A percentile compares a stretch with the other conserved stretches of the same genome.
Evolutionary conservation across 2,329 filamentous ascomycete genomes (phyloP).

Genomic region (Zelopaecilomyces penicillatus): DNA sequence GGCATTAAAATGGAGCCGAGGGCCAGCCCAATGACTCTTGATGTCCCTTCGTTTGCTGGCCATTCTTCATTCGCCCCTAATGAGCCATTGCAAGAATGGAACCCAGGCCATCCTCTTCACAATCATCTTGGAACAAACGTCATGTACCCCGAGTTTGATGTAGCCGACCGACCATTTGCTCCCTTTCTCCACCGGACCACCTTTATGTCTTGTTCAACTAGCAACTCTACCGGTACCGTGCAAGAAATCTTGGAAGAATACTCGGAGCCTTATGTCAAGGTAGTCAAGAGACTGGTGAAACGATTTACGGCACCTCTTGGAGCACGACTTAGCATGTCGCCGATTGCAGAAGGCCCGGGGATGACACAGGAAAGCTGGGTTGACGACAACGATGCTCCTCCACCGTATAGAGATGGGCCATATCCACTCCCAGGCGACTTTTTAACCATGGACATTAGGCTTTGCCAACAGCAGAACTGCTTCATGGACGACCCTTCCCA

Average conservation of each 20-base stretch:
- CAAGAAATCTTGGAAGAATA: conserved; percentile 24
- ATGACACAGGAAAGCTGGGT: conserved; percentile 16
- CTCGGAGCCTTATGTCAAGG: conserved; percentile 24
- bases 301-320: conserved; percentile 26
- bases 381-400: conserved; percentile 20
- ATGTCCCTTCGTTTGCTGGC: too few species aligned
- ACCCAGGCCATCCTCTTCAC: too few species aligned
- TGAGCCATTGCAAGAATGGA: too few species aligned
- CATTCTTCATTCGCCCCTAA: too few species aligned
- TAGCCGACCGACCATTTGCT: conserved; percentile 11
- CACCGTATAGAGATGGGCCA: conserved; percentile 12
- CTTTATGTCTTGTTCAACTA: conserved; percentile 29
- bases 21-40: too few species aligned
- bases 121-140: too few species aligned
- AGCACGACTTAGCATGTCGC: conserved; percentile 15
- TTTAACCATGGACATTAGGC: conserved; percentile 25
- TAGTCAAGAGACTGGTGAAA: conserved; percentile 31
- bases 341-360: conserved; percentile 15
- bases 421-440: conserved; percentile 40
- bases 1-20: too few species aligned
- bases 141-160: too few species aligned
- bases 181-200: conserved; percentile 26
- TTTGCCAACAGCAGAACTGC: conserved; percentile 14
- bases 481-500: conserved; percentile 16
- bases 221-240: conserved; percentile 28